Percentiles rank a stretch among this genome's conserved stretches.
Evolutionary conservation across 768 basidiomycete species (phyloP).

Genomic region (Pholiota microspora): DNA sequence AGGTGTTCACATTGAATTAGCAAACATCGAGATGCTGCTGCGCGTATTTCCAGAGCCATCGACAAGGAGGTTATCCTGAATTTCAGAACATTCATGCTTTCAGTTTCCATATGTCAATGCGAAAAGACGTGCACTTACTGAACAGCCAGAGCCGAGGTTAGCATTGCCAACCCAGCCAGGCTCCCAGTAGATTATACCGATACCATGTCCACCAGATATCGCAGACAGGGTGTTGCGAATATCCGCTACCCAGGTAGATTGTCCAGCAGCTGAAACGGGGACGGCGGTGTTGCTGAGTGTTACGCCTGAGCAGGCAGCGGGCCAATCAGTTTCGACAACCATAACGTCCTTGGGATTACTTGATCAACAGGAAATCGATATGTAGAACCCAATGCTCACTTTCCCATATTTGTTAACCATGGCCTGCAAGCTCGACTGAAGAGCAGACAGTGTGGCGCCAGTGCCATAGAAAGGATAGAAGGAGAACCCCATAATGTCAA

Average conservation of each 20-base stretch:
- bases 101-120: background rate
- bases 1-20: conserved; percentile 30
- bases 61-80: conserved; percentile 50
- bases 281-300: conserved; percentile 46
- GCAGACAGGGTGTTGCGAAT: conserved; percentile 45
- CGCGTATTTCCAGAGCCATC: conserved; percentile 44
- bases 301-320: conserved; percentile 43
- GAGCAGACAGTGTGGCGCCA: conserved; percentile 48
- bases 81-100: background rate
- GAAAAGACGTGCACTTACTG: conserved; percentile 25
- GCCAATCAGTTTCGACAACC: conserved; percentile 68
- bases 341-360: conserved; percentile 46
- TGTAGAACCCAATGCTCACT: no score
- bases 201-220: conserved; percentile 47
- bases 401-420: conserved; percentile 49
- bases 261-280: conserved; percentile 48
- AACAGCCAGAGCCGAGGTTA: conserved; percentile 38
- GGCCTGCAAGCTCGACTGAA: conserved; percentile 49
- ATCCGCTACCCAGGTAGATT: conserved; percentile 49
- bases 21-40: conserved; percentile 37
- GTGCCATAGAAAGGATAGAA: conserved; percentile 67
- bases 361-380: no score
- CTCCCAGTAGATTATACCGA: conserved; percentile 63
- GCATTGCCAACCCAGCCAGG: conserved; percentile 64
- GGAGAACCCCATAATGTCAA: conserved; percentile 62